Evolutionary conservation across 2,329 filamentous ascomycete species (phyloP).

Genomic region (Beauveria medogensis): DNA sequence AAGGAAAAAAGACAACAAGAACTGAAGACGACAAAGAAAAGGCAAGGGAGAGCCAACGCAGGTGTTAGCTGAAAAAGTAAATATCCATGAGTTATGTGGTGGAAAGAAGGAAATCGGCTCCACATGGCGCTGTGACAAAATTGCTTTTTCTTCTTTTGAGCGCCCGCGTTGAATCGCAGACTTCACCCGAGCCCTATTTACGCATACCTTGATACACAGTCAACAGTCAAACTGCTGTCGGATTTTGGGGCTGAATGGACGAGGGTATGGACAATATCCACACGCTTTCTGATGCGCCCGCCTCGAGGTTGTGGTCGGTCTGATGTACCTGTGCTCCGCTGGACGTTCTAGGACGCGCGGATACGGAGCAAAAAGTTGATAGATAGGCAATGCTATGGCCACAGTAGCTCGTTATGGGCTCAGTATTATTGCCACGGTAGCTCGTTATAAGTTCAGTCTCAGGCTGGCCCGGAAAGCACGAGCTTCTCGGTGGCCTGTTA

Average conservation of each 20-base stretch:
- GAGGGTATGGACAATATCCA: too few relatives aligned
- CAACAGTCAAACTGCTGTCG: too few relatives aligned
- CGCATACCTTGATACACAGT: neutral
- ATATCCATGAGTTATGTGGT: neutral
- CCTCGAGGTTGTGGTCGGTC: neutral
- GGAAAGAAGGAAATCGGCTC: conserved; percentile 2
- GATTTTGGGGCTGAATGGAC: too few relatives aligned
- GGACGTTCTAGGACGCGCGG: neutral
- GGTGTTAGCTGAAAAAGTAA: neutral
- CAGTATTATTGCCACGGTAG: neutral
- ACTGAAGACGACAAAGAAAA: neutral
- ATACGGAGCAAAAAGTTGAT: neutral
- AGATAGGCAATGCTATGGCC: neutral
- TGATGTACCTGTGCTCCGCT: neutral
- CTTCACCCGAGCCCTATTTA: neutral
- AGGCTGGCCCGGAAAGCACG: neutral
- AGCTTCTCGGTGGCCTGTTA: neutral
- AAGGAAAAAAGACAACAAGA: neutral
- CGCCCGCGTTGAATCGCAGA: neutral
- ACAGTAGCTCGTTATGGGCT: neutral
- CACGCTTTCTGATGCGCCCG: too few relatives aligned
- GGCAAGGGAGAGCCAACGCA: neutral
- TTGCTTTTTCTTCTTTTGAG: conserved; percentile 1
- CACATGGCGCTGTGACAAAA: neutral
- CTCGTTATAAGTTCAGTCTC: neutral